A percentile compares a stretch with the other conserved stretches of the same genome.
Conservation (phyloP, 164 flowering plant species). For the Aristolochia fimbriata region DNA sequence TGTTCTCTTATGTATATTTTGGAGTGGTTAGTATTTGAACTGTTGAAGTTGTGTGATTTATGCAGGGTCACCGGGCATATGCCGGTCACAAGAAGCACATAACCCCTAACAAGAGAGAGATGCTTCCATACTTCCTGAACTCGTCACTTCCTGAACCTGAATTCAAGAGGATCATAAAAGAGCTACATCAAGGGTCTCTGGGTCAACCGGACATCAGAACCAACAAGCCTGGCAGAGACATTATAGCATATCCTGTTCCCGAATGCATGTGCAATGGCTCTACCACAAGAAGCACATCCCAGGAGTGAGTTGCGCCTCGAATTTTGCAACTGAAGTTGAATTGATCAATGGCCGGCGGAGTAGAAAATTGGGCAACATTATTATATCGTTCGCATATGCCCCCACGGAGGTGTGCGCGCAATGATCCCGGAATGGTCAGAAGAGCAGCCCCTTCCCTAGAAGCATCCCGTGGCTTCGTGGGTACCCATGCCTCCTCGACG, state of each 20-base stretch:
- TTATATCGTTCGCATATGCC: too few species aligned
- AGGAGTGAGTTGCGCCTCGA: background rate
- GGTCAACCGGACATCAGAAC: constrained; percentile 88
- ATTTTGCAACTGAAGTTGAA: too few species aligned
- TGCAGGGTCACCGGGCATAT: constrained; percentile 88
- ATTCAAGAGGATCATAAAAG: constrained; percentile 57
- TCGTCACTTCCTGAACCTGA: constrained; percentile 66
- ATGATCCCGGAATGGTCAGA: too few species aligned
- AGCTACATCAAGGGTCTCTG: constrained; percentile 63
- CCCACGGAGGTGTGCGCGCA: too few species aligned
- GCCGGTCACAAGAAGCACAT: constrained; percentile 92
- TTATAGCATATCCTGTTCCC: constrained; percentile 81
- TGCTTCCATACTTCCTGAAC: constrained; percentile 72
- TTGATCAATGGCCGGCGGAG: too few species aligned
- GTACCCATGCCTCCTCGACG: too few species aligned
- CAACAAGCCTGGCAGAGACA: constrained; percentile 70
- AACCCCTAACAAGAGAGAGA: constrained; percentile 89
- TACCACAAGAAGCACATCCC: background rate
- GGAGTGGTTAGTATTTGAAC: too few species aligned
- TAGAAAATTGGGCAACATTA: too few species aligned
- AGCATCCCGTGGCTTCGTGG: too few species aligned
- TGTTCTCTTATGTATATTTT: too few species aligned
- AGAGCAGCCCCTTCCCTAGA: too few species aligned
- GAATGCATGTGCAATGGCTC: constrained; percentile 83
- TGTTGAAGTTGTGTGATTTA: background rate